Percentiles rank a stretch among this genome's conserved stretches.
These are phyloP conservation scores for Amanita muscaria DNA, from an alignment of 768 basidiomycete species.

Conservation along the genomic window DNA sequence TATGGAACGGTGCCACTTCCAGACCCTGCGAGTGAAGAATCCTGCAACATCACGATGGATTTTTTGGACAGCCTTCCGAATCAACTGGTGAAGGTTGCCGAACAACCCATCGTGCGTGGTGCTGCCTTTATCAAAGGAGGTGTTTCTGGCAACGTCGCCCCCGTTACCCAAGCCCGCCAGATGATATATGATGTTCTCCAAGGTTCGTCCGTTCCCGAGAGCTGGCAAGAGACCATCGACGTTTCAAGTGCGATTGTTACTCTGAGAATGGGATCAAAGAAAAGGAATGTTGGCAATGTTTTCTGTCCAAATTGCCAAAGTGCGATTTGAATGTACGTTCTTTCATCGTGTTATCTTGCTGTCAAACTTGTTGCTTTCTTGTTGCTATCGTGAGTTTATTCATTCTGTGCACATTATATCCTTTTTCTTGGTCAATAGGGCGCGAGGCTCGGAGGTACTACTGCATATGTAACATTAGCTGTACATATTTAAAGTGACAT, in stretches of 20 bases:
- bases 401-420: not conserved
- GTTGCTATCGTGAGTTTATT: not conserved
- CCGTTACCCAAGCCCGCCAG: conserved; percentile 38
- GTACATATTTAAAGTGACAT: too few relatives aligned
- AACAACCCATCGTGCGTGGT: conserved; percentile 48
- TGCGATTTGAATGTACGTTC: conserved; percentile 25
- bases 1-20: too few relatives aligned
- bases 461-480: too few relatives aligned
- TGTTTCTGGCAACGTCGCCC: conserved; percentile 40
- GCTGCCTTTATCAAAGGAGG: conserved; percentile 28
- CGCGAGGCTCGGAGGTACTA: too few relatives aligned
- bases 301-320: conserved; percentile 37
- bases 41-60: not conserved
- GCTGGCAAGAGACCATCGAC: conserved; percentile 29
- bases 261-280: conserved; percentile 13
- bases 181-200: conserved; percentile 34
- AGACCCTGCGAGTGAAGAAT: not conserved
- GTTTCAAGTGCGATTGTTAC: conserved; percentile 14
- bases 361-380: not conserved
- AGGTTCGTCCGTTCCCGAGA: conserved; percentile 24
- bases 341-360: not conserved
- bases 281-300: conserved; percentile 20
- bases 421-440: too few relatives aligned
- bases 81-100: conserved; percentile 33
- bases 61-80: conserved; percentile 23